Percentiles rank a stretch among this genome's conserved stretches.
Conservation (phyloP, 2,329 filamentous ascomycete genomes). For the Hypoxylon sp. region DNA sequence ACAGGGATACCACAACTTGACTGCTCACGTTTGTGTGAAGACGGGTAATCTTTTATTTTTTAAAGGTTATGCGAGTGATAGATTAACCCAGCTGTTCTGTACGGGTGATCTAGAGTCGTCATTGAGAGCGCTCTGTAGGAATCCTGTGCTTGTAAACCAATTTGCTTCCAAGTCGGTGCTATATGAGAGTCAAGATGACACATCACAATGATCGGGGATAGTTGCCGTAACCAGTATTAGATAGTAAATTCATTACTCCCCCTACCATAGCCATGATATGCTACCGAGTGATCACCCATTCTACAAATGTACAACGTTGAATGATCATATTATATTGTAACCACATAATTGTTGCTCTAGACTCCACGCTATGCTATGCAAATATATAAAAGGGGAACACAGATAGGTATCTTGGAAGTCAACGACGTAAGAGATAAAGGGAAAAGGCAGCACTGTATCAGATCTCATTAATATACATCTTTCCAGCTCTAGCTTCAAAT, state of each 20-base stretch:
- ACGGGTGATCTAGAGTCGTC: no score
- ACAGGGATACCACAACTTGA: not conserved
- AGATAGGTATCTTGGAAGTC: conserved; percentile 38
- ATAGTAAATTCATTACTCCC: not conserved
- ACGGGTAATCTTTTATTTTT: not conserved
- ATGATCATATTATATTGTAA: conserved; percentile 21
- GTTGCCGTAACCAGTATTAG: not conserved
- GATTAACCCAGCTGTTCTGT: not conserved
- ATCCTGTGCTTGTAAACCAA: not conserved
- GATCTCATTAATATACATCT: conserved; percentile 18
- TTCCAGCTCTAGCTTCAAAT: conserved; percentile 11
- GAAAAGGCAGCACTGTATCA: conserved; percentile 20
- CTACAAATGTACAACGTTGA: not conserved
- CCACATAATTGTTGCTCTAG: conserved; percentile 24
- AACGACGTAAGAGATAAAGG: not conserved
- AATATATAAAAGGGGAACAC: conserved; percentile 9
- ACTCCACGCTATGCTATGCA: conserved; percentile 44
- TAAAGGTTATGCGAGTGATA: no score
- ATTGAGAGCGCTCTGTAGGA: not conserved
- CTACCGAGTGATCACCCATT: not conserved
- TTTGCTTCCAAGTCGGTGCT: not conserved
- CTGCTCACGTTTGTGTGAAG: not conserved
- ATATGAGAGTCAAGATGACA: not conserved
- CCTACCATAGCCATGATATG: not conserved
- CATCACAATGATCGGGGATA: not conserved